Evolutionary conservation across 176 grass and related monocot species (phyloP).

Genomic region (Oryza meridionalis): DNA sequence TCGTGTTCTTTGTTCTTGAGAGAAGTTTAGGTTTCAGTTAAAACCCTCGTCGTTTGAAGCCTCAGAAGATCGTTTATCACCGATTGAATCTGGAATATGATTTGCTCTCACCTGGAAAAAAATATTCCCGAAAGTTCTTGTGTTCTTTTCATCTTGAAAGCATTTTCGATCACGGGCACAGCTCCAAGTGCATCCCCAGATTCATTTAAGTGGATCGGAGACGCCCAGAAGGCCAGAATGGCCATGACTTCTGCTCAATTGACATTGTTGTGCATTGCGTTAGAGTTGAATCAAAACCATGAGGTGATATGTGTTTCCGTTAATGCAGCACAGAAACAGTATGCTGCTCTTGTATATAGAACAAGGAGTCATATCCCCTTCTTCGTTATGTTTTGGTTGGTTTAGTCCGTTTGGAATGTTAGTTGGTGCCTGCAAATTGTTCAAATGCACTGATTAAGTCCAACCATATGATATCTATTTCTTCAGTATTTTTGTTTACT

Average conservation of each 20-base stretch:
- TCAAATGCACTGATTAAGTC: background rate
- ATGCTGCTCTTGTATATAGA: no score
- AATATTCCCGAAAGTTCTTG: background rate
- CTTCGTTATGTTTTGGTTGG: no score
- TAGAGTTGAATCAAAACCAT: no score
- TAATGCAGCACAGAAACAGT: no score
- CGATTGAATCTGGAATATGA: background rate
- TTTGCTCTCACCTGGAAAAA: background rate
- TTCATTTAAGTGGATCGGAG: no score
- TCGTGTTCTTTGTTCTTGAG: no score
- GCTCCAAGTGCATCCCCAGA: no score
- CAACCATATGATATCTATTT: background rate
- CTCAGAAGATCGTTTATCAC: background rate
- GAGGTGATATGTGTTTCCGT: no score
- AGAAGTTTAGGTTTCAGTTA: background rate
- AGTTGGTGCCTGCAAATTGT: background rate
- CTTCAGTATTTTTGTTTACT: background rate
- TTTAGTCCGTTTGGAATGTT: background rate
- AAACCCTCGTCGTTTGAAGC: background rate
- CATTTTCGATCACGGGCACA: background rate
- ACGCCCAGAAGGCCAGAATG: no score
- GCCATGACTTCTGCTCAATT: no score
- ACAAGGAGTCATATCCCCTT: no score
- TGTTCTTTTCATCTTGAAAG: background rate
- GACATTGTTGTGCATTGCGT: no score